A percentile compares a stretch with the other conserved stretches of the same genome.
Evolutionary conservation across 371 early-diverging fungal genomes (phyloP).

Genomic region (Massospora cicadina): DNA sequence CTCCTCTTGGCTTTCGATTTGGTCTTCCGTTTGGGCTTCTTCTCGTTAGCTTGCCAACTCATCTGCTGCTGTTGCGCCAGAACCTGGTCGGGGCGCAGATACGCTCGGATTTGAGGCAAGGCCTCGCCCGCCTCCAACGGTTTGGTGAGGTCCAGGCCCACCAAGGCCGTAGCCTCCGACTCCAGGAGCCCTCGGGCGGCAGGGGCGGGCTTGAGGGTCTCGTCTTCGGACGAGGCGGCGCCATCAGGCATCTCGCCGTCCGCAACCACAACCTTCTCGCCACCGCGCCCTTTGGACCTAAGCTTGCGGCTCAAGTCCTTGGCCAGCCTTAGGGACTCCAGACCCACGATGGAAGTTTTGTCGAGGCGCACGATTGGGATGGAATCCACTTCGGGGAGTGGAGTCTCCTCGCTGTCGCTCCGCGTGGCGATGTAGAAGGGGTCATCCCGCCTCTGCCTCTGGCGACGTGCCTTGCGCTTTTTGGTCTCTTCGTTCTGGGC

Average conservation of each 20-base stretch:
- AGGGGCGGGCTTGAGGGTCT: slow-evolving; percentile 12
- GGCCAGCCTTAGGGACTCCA: slow-evolving; percentile 3
- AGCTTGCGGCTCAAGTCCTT: background rate
- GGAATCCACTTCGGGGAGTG: slow-evolving; percentile 48
- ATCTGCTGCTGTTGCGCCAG: background rate
- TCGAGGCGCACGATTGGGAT: slow-evolving; percentile 60
- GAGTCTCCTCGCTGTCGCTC: slow-evolving; percentile 12
- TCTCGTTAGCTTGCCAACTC: slow-evolving; percentile 25
- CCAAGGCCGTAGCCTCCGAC: slow-evolving; percentile 24
- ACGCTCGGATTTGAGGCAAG: slow-evolving; percentile 34
- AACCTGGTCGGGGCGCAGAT: slow-evolving; percentile 37
- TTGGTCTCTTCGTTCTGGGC: slow-evolving; percentile 5
- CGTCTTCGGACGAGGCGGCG: slow-evolving; percentile 11
- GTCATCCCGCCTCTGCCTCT: slow-evolving; percentile 40
- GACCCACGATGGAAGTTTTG: background rate
- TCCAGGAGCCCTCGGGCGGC: slow-evolving; percentile 17
- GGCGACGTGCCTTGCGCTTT: slow-evolving; percentile 37
- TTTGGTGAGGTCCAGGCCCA: slow-evolving; percentile 34
- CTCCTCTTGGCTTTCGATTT: slow-evolving; percentile 18
- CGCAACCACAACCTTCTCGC: background rate
- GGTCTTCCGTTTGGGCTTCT: slow-evolving; percentile 27
- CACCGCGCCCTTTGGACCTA: slow-evolving; percentile 9
- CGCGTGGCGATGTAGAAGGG: slow-evolving; percentile 49
- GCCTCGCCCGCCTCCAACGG: slow-evolving; percentile 40
- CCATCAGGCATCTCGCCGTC: slow-evolving; percentile 16